Percentiles rank a stretch among this genome's conserved stretches.
Evolutionary conservation across 2,329 filamentous ascomycete species (phyloP).

Genomic region (Pseudogymnoascus sp.): DNA sequence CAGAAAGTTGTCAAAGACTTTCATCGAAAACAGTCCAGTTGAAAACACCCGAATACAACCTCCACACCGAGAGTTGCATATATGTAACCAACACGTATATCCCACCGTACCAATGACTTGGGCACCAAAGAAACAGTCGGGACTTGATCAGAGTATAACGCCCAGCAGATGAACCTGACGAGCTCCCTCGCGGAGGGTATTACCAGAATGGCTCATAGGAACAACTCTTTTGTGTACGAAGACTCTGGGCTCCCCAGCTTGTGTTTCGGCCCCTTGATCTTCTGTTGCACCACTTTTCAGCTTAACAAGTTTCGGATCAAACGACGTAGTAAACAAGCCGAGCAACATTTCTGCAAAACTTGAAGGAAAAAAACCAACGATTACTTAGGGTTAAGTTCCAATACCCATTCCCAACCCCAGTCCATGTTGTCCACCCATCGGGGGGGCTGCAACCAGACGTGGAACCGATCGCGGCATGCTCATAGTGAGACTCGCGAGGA

Average conservation of each 20-base stretch:
- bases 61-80: constrained; percentile 2
- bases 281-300: constrained; percentile 43
- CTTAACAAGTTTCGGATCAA: constrained; percentile 23
- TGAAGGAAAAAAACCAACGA: constrained; percentile 48
- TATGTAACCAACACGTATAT: constrained; percentile 17
- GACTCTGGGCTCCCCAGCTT: constrained; percentile 49
- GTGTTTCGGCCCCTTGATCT: constrained; percentile 41
- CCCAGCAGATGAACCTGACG: constrained; percentile 65
- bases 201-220: constrained; percentile 69
- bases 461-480: constrained; percentile 39
- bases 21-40: not conserved
- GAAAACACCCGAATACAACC: constrained; percentile 5
- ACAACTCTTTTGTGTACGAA: constrained; percentile 43
- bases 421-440: constrained; percentile 23
- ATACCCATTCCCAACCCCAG: constrained; percentile 45
- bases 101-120: constrained; percentile 25
- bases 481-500: constrained; percentile 46
- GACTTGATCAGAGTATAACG: constrained; percentile 52
- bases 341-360: constrained; percentile 68
- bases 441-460: constrained; percentile 31
- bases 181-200: constrained; percentile 68
- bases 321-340: constrained; percentile 48
- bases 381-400: constrained; percentile 97
- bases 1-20: not conserved
- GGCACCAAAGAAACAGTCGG: constrained; percentile 45